These are phyloP conservation scores for Lagerstroemia speciosa DNA, from an alignment of 345 rosid genomes.

Conservation along the genomic window DNA sequence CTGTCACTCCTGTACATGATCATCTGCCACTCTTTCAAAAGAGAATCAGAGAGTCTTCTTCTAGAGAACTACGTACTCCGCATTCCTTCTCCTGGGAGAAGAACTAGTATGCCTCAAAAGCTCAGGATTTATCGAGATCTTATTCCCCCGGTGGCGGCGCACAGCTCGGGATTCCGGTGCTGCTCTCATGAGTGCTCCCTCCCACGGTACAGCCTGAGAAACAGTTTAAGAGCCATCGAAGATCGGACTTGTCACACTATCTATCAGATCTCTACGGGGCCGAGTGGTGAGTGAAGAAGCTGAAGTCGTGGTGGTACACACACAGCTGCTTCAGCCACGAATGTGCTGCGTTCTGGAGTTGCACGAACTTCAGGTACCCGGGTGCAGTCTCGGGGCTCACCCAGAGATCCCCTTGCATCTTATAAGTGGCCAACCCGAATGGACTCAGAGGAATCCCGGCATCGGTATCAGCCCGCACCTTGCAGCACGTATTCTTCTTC, in stretches of 20 bases:
- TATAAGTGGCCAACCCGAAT: conserved; percentile 57
- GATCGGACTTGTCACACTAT: not conserved
- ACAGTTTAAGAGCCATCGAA: not conserved
- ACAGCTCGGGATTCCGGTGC: not conserved
- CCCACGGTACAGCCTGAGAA: not conserved
- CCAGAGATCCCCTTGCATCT: conserved; percentile 69
- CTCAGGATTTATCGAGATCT: not conserved
- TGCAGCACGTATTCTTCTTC: not conserved
- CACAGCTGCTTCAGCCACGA: conserved; percentile 81
- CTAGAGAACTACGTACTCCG: no score
- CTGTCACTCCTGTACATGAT: no score
- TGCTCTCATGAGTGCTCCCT: not conserved
- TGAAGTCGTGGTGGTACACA: conserved; percentile 54
- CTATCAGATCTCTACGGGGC: conserved; percentile 6
- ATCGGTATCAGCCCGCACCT: not conserved
- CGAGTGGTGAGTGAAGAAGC: conserved; percentile 32
- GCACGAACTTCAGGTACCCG: conserved; percentile 34
- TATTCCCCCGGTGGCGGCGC: not conserved
- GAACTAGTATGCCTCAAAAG: no score
- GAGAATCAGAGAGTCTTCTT: no score
- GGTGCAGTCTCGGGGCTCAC: conserved; percentile 20
- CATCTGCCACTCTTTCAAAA: no score
- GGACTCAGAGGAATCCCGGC: conserved; percentile 31
- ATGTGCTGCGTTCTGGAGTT: conserved; percentile 50
- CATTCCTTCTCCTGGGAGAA: no score